phyloP scores from a whole-genome alignment of 345 rosid species.

The Hibiscus trionum region DNA sequence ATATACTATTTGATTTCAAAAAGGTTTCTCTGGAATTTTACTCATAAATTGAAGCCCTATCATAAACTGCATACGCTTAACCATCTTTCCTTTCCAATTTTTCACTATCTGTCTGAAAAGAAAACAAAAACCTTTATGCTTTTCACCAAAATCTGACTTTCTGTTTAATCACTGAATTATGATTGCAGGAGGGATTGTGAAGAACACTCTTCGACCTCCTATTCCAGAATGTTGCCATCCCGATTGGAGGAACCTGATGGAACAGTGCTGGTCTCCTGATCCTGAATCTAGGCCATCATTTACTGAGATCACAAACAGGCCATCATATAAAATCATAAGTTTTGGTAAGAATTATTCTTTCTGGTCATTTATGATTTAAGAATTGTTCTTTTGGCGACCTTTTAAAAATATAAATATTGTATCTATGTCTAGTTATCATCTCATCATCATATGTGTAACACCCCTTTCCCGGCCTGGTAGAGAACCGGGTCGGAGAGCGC shows the following conservation, averaged over 20 bases:
- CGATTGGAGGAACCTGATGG: conserved; percentile 54
- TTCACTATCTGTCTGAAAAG: background rate
- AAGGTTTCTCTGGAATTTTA: too few species aligned
- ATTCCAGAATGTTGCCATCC: conserved; percentile 47
- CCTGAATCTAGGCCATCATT: conserved; percentile 55
- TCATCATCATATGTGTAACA: too few species aligned
- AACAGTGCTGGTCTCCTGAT: conserved; percentile 56
- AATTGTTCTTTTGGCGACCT: too few species aligned
- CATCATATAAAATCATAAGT: too few species aligned
- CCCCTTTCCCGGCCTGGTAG: too few species aligned
- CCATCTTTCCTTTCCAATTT: background rate
- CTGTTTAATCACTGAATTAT: background rate
- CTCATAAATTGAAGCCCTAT: background rate
- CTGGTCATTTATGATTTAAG: too few species aligned
- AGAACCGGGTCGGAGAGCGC: too few species aligned
- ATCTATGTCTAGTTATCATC: too few species aligned
- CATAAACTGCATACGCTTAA: background rate
- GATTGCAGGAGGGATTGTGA: conserved; percentile 46
- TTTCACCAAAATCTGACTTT: background rate
- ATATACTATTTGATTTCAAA: too few species aligned
- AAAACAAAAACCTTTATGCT: background rate
- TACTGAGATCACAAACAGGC: conserved; percentile 42
- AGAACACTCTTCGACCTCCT: conserved; percentile 53
- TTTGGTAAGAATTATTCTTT: too few species aligned
- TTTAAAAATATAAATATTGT: too few species aligned